phyloP scores from a whole-genome alignment of 192 early-diverging fungal genomes.

The Rhizophagus clarus region DNA sequence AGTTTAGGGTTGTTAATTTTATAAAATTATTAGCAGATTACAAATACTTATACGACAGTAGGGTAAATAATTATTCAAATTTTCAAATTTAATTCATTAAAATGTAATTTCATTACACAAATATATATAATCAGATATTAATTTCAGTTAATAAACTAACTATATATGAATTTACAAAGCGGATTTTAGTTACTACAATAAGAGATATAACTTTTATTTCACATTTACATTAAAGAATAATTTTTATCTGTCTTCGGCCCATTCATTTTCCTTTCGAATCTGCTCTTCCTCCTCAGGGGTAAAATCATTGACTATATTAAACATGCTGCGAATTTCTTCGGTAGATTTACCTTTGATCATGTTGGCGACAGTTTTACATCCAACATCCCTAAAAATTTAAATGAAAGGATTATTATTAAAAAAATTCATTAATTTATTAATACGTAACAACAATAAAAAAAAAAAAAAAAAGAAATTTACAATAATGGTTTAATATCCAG shows the following conservation, averaged over 20 bases:
- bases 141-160: too few species aligned
- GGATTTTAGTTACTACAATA: too few species aligned
- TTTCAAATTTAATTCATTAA: too few species aligned
- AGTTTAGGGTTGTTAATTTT: too few species aligned
- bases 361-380: slow-evolving; percentile 86
- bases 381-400: slow-evolving; percentile 45
- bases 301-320: slow-evolving; percentile 72
- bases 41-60: too few species aligned
- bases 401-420: background rate
- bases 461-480: background rate
- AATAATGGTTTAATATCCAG: slow-evolving; percentile 73
- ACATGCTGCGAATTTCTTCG: slow-evolving; percentile 80
- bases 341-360: slow-evolving; percentile 91
- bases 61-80: too few species aligned
- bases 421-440: background rate
- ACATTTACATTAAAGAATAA: too few species aligned
- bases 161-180: too few species aligned
- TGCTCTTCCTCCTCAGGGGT: slow-evolving; percentile 72
- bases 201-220: too few species aligned
- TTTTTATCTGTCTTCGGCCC: slow-evolving; percentile 59
- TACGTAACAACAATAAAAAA: background rate
- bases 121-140: too few species aligned
- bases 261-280: slow-evolving; percentile 62
- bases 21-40: too few species aligned
- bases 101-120: too few species aligned